A percentile compares a stretch with the other conserved stretches of the same genome.
Conservation (phyloP, 371 early-diverging fungal genomes). For the Sporodiniella umbellata region DNA sequence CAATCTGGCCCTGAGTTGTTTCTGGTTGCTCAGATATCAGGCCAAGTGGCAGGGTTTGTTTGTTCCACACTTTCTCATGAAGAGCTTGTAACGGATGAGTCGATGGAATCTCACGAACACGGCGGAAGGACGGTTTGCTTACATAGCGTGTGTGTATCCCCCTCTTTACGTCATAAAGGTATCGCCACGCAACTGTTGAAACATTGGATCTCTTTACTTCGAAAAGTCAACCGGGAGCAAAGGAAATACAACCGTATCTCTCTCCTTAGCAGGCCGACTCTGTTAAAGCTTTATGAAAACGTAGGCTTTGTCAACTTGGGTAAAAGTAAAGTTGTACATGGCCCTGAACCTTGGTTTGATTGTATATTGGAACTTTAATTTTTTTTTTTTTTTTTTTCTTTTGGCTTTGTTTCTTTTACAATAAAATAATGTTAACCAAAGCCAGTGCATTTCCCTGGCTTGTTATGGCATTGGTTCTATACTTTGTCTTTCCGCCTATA, state of each 20-base stretch:
- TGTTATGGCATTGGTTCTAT: not conserved
- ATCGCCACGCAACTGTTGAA: conserved; percentile 51
- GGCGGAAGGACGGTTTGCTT: conserved; percentile 62
- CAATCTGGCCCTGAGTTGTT: conserved; percentile 50
- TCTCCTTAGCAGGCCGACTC: conserved; percentile 52
- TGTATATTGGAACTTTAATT: conserved; percentile 28
- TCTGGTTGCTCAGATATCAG: conserved; percentile 40
- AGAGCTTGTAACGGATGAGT: conserved; percentile 56
- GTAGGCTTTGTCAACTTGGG: conserved; percentile 61
- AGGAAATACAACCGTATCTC: conserved; percentile 47
- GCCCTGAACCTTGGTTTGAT: conserved; percentile 61
- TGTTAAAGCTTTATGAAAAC: conserved; percentile 56
- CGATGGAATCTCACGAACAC: conserved; percentile 64
- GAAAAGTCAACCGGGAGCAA: conserved; percentile 10
- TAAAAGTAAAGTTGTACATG: conserved; percentile 60
- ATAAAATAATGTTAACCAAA: not conserved
- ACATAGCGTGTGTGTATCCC: conserved; percentile 66
- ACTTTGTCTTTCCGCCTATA: conserved; percentile 8
- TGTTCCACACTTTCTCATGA: conserved; percentile 49
- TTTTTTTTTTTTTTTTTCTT: conserved; percentile 3
- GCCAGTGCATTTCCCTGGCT: not conserved
- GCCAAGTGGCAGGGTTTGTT: conserved; percentile 55
- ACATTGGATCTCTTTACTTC: conserved; percentile 43
- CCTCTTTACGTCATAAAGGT: conserved; percentile 50
- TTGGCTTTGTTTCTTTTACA: not conserved